A percentile compares a stretch with the other conserved stretches of the same genome.
These are phyloP conservation scores for Tillandsia leiboldiana DNA, from an alignment of 176 grass and related monocot species.

Conservation along the genomic window DNA sequence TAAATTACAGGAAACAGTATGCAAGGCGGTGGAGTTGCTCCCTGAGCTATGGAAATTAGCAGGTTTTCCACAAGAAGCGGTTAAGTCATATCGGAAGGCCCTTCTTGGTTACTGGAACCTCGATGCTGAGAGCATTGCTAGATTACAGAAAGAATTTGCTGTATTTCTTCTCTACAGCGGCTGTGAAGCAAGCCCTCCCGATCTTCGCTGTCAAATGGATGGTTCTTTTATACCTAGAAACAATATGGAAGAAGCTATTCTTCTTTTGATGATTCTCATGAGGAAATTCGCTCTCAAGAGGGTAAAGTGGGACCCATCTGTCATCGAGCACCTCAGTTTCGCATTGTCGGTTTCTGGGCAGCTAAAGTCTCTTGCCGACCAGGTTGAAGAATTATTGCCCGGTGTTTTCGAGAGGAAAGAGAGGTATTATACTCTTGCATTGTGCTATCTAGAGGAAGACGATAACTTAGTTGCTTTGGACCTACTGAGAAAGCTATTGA, in stretches of 20 bases:
- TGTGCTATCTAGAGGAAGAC: slow-evolving; percentile 87
- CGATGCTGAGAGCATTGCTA: slow-evolving; percentile 47
- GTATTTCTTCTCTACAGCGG: slow-evolving; percentile 88
- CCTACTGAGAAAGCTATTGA: slow-evolving; percentile 58
- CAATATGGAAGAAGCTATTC: slow-evolving; percentile 90
- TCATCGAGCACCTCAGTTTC: slow-evolving; percentile 76
- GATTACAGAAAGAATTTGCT: slow-evolving; percentile 80
- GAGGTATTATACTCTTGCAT: slow-evolving; percentile 62
- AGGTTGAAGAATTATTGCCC: slow-evolving; percentile 76
- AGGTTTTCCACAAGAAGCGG: slow-evolving; percentile 61
- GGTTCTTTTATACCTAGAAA: slow-evolving; percentile 81
- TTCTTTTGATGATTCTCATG: slow-evolving; percentile 83
- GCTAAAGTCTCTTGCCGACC: slow-evolving; percentile 45
- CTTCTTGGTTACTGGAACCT: slow-evolving; percentile 89
- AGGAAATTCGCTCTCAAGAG: slow-evolving; percentile 71
- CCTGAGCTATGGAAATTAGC: slow-evolving; percentile 76
- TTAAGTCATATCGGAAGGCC: slow-evolving; percentile 69
- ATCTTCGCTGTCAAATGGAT: slow-evolving; percentile 80
- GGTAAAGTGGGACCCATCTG: slow-evolving; percentile 61
- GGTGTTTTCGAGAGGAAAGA: slow-evolving; percentile 55
- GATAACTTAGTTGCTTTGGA: slow-evolving; percentile 61
- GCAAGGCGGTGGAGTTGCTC: slow-evolving; percentile 77
- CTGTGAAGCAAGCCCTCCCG: slow-evolving; percentile 66
- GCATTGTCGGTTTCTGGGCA: slow-evolving; percentile 72
- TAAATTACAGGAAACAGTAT: slow-evolving; percentile 90